These are phyloP conservation scores for Acanthamoeba sp. DNA, from an alignment of 208 protist genomes.

Conservation along the genomic window DNA sequence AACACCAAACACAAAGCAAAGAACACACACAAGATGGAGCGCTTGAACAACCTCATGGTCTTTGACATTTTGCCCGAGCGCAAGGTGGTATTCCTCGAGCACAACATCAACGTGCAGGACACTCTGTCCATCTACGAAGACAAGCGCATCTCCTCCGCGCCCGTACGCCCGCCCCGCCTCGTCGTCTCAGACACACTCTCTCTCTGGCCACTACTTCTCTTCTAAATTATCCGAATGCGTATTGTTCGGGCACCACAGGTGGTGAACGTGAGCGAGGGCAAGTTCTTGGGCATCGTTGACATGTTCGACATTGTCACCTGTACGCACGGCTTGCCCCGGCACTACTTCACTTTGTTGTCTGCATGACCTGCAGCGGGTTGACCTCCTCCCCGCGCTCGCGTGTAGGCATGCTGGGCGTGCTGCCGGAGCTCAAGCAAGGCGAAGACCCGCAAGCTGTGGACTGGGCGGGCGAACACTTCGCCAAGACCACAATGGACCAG, in stretches of 20 bases:
- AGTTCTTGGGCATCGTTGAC: conserved; percentile 64
- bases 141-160: conserved; percentile 58
- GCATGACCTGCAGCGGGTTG: neutral
- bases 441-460: neutral
- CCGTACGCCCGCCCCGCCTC: conserved; percentile 1
- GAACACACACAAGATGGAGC: conserved; percentile 26
- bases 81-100: conserved; percentile 65
- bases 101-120: conserved; percentile 66
- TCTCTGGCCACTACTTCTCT: neutral
- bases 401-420: conserved; percentile 56
- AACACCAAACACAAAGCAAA: neutral
- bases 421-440: conserved; percentile 18
- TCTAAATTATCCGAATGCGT: too few species aligned
- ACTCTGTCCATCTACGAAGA: conserved; percentile 40
- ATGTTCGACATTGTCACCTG: conserved; percentile 73
- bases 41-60: conserved; percentile 63
- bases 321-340: neutral
- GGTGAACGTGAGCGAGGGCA: conserved; percentile 50
- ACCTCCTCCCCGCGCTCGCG: neutral
- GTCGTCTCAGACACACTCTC: neutral
- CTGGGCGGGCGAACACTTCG: conserved; percentile 45
- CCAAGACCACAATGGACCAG: conserved; percentile 48
- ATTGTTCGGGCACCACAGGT: neutral
- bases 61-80: conserved; percentile 66
- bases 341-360: too few species aligned